Conservation (phyloP, 1,284 basidiomycete species). For the Marasmius tenuissimus region DNA sequence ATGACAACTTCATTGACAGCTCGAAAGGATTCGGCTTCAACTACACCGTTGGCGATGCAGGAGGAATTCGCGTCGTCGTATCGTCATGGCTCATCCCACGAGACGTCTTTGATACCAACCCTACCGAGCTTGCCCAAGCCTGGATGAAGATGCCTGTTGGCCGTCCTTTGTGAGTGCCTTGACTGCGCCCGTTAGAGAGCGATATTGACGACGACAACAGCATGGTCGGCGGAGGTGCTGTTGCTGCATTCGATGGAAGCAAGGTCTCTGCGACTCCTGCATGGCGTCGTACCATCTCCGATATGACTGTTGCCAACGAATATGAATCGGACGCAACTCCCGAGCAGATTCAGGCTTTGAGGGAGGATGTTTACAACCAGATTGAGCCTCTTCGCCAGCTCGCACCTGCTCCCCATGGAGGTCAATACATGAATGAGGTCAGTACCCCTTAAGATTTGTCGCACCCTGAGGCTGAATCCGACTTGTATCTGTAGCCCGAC, state of each 20-base stretch:
- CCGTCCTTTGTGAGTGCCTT: conserved; percentile 1
- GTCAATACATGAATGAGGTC: conserved; percentile 9
- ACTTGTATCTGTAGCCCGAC: conserved; percentile 1
- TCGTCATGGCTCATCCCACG: conserved; percentile 5
- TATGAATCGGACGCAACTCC: neutral
- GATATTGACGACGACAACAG: neutral
- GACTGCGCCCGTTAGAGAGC: neutral
- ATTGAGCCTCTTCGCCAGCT: conserved; percentile 3
- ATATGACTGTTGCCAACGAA: neutral
- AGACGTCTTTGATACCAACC: conserved; percentile 1
- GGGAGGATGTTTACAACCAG: neutral
- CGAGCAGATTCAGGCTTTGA: neutral
- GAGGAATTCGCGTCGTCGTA: neutral
- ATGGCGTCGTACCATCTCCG: conserved; percentile 6
- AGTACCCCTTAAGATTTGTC: neutral
- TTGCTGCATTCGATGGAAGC: neutral
- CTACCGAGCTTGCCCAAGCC: neutral
- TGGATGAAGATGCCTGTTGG: neutral
- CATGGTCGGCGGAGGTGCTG: conserved; percentile 10
- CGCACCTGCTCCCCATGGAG: conserved; percentile 6
- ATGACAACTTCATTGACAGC: conserved; percentile 7
- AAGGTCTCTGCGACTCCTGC: conserved; percentile 4
- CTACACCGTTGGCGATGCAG: neutral
- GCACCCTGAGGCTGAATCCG: neutral
- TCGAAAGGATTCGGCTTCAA: conserved; percentile 8